These are phyloP conservation scores for Penicillium samsonianum DNA, from an alignment of 495 filamentous ascomycete genomes.

Conservation along the genomic window DNA sequence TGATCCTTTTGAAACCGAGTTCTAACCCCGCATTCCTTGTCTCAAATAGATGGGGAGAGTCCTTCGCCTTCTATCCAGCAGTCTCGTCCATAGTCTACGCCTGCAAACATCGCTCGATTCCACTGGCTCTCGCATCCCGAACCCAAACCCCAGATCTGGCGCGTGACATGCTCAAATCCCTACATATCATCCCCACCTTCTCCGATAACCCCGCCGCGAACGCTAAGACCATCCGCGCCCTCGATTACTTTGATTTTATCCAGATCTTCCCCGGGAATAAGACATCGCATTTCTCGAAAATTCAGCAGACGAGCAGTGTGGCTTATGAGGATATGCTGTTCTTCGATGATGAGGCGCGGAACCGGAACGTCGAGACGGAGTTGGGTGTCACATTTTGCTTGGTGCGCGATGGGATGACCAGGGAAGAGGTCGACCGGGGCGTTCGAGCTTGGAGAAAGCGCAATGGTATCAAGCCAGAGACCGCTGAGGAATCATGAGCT, in stretches of 20 bases:
- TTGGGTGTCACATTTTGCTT: constrained; percentile 82
- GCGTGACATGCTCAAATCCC: constrained; percentile 72
- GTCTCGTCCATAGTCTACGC: constrained; percentile 71
- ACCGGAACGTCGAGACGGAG: constrained; percentile 76
- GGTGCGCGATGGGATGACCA: constrained; percentile 78
- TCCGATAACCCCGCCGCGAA: constrained; percentile 42
- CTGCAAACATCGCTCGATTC: constrained; percentile 57
- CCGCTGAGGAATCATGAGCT: constrained; percentile 9
- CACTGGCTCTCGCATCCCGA: constrained; percentile 77
- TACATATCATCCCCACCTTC: constrained; percentile 63
- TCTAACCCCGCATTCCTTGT: constrained; percentile 10
- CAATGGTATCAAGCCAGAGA: constrained; percentile 52
- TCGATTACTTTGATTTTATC: constrained; percentile 77
- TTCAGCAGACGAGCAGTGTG: constrained; percentile 65
- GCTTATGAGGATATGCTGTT: constrained; percentile 86
- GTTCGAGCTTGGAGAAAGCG: constrained; percentile 79
- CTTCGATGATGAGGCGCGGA: constrained; percentile 91
- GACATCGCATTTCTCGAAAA: constrained; percentile 74
- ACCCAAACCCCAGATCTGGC: constrained; percentile 80
- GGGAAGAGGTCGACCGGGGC: constrained; percentile 75
- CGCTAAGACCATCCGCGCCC: constrained; percentile 50
- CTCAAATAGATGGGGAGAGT: constrained; percentile 63
- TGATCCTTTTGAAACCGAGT: background rate
- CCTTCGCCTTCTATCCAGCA: constrained; percentile 78
- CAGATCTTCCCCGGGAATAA: constrained; percentile 92